Conservation (phyloP, 371 early-diverging fungal species). For the Entomophthora muscae region DNA sequence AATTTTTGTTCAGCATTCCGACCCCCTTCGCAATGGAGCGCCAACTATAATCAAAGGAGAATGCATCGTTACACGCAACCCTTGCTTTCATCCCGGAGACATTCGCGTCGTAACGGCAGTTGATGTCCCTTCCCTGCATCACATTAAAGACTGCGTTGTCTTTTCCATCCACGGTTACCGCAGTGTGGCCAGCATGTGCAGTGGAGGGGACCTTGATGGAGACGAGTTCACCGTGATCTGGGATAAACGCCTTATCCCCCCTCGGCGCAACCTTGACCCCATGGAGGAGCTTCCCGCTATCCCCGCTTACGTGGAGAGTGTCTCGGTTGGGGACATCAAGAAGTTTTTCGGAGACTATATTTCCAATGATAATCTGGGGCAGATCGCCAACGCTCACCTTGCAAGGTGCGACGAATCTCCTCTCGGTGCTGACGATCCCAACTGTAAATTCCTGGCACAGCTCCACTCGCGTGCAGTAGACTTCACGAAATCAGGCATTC, state of each 20-base stretch:
- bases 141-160: conserved; percentile 52
- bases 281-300: conserved; percentile 36
- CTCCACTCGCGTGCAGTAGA: conserved; percentile 51
- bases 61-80: conserved; percentile 43
- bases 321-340: conserved; percentile 29
- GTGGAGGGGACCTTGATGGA: conserved; percentile 77
- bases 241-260: conserved; percentile 42
- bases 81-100: conserved; percentile 75
- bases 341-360: conserved; percentile 63
- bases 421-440: conserved; percentile 25
- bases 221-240: conserved; percentile 53
- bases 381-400: conserved; percentile 57
- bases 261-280: conserved; percentile 19
- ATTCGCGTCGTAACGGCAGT: conserved; percentile 47
- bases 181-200: conserved; percentile 56
- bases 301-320: conserved; percentile 18
- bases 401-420: conserved; percentile 36
- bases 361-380: conserved; percentile 48
- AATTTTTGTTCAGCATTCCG: conserved; percentile 35
- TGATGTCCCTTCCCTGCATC: conserved; percentile 28
- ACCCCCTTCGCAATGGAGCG: conserved; percentile 10
- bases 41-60: conserved; percentile 20
- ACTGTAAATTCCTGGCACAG: conserved; percentile 41
- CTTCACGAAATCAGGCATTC: conserved; percentile 47
- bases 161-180: conserved; percentile 56